These are phyloP conservation scores for Penicillium flavigenum DNA, from an alignment of 495 filamentous ascomycete species.

Conservation along the genomic window DNA sequence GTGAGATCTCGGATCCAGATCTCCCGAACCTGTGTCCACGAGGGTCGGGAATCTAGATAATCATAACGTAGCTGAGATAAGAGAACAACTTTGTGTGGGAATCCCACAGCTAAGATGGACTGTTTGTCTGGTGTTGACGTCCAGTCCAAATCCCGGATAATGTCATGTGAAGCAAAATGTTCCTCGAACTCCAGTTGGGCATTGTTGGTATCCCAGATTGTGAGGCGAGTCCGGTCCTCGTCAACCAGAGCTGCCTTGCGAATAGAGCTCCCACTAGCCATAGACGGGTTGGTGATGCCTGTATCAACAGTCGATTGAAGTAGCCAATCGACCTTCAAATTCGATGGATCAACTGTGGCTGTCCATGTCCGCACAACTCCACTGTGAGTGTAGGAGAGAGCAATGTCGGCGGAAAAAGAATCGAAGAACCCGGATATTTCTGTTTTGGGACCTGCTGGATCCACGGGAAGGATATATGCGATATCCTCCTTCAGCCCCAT, in stretches of 20 bases:
- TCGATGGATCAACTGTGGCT: constrained; percentile 63
- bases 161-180: constrained; percentile 67
- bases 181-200: constrained; percentile 79
- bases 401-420: constrained; percentile 83
- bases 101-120: constrained; percentile 88
- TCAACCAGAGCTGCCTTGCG: constrained; percentile 86
- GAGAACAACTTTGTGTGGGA: constrained; percentile 77
- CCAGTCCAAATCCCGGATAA: constrained; percentile 89
- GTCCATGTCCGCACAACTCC: constrained; percentile 85
- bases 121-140: constrained; percentile 89
- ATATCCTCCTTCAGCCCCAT: constrained; percentile 72
- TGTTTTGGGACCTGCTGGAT: constrained; percentile 75
- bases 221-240: constrained; percentile 67
- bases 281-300: constrained; percentile 65
- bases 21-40: constrained; percentile 83
- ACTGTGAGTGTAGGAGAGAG: constrained; percentile 76
- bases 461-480: constrained; percentile 81
- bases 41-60: constrained; percentile 84
- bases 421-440: constrained; percentile 80
- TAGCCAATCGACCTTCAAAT: constrained; percentile 71
- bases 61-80: constrained; percentile 93
- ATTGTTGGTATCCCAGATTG: constrained; percentile 88
- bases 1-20: constrained; percentile 79
- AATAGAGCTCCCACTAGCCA: constrained; percentile 83
- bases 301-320: constrained; percentile 82